Evolutionary conservation across 257 asterid species (phyloP), one percentile per base, ranked within the genome.

Genomic region (Salvia rosmarinus): DNA sequence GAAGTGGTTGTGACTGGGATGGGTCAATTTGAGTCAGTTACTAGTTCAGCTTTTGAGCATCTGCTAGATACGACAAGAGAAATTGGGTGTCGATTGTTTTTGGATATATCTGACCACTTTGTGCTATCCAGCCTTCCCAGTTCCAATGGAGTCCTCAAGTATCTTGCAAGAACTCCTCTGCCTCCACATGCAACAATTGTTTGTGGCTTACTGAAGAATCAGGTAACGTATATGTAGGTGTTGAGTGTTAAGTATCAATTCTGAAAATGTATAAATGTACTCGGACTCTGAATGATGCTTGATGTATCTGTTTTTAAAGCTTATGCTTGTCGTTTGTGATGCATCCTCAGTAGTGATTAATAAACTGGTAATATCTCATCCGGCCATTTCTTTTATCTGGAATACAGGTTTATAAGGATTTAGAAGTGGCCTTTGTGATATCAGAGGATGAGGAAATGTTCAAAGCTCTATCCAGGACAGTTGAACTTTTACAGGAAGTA

Each of bases 1-100:
- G 95, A 90, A 78, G 90, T 90, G 58, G 99, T 95, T 50, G 95
- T 95, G 72, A 91, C 99, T 55, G 98, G 99, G 72, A 87, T 95
- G 65, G 93, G 96, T 65, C 85, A 87, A 62, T 95, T 84, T 60
- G 99, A 95, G 80, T 86, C 97, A 0, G 96, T 91, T 78, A 91
- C 99, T 17, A 85, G 90, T 77, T 82, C 97, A 56, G 84, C 95
- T 39, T 91, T 95, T 80, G 96, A 91, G 81, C 91, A 83, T 74
- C 95, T 95, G 57, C 78, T 95, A 35, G 88, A 83, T 50, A 73
- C 80, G 65, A 94, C 98, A n/a, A 76, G 84, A 81, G 95, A 86
- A 81, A 91, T 87, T 63, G 96, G 96, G 65, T 85, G 92, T 67
- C 92, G 90, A 2, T 77, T 94, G 82, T 82, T 94, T n/a, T 68